Conservation (phyloP, 108 stramenopile genomes). For the Discostella stelligeroides region DNA sequence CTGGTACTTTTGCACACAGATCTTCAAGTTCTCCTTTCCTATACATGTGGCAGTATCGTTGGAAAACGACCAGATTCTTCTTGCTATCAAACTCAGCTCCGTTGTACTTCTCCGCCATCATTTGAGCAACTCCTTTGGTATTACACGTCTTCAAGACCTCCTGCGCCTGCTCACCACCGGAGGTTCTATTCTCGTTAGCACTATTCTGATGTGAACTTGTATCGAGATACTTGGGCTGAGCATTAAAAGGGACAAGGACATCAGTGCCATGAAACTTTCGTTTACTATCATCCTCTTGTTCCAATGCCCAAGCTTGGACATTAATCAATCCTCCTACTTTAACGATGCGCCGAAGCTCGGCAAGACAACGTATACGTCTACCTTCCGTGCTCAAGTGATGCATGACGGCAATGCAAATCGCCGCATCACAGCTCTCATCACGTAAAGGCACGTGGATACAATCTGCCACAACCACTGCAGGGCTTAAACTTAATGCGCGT, state of each 20-base stretch:
- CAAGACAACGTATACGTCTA: conserved; percentile 82
- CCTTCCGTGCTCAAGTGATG: conserved; percentile 93
- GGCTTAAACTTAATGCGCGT: conserved; percentile 55
- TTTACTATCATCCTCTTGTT: conserved; percentile 84
- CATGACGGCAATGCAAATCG: conserved; percentile 98
- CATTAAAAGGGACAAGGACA: conserved; percentile 97
- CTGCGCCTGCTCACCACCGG: neutral
- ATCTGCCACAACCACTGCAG: conserved; percentile 90
- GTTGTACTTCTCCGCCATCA: conserved; percentile 68
- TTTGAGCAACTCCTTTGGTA: conserved; percentile 74
- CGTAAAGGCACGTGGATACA: conserved; percentile 88
- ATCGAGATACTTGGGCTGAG: conserved; percentile 83
- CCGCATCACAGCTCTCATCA: conserved; percentile 87
- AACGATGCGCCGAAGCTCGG: conserved; percentile 86
- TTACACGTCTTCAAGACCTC: conserved; percentile 12
- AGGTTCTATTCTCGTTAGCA: conserved; percentile 13
- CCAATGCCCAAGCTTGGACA: conserved; percentile 97
- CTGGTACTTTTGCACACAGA: conserved; percentile 58
- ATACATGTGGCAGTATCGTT: conserved; percentile 98
- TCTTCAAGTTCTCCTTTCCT: conserved; percentile 91
- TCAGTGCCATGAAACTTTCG: conserved; percentile 89
- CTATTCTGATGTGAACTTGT: neutral
- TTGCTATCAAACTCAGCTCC: conserved; percentile 81
- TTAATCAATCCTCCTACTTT: conserved; percentile 85
- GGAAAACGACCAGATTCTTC: conserved; percentile 92